phyloP scores from a whole-genome alignment of 352 stramenopile species.

The Phytophthora palmivora region DNA sequence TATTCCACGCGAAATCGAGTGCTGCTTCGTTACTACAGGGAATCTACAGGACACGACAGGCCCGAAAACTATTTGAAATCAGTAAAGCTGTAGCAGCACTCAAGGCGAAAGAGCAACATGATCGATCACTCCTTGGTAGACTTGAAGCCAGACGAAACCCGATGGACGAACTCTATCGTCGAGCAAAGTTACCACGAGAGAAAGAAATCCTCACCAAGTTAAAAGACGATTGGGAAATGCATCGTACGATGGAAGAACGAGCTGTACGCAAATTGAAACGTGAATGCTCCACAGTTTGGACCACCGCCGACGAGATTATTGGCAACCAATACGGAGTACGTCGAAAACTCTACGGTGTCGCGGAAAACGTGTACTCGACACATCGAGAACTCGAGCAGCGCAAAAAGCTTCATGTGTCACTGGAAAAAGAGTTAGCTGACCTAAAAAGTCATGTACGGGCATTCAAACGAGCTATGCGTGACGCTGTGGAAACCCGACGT shows the following conservation, averaged over 20 bases:
- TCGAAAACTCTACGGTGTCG: conserved; percentile 69
- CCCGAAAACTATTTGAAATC: conserved; percentile 64
- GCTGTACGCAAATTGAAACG: conserved; percentile 57
- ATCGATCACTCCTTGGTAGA: conserved; percentile 56
- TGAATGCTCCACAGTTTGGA: conserved; percentile 42
- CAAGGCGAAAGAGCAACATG: conserved; percentile 65
- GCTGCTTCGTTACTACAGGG: conserved; percentile 56
- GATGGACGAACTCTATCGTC: conserved; percentile 69
- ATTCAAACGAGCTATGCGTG: conserved; percentile 53
- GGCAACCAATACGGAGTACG: conserved; percentile 51
- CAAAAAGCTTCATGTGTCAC: conserved; percentile 38
- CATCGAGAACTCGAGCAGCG: conserved; percentile 50
- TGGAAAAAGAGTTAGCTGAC: conserved; percentile 43
- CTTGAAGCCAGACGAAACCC: conserved; percentile 64
- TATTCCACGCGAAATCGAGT: conserved; percentile 38
- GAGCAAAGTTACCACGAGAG: conserved; percentile 58
- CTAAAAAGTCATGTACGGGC: conserved; percentile 39
- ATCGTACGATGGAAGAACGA: conserved; percentile 51
- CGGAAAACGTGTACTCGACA: conserved; percentile 75
- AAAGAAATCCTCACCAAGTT: conserved; percentile 49
- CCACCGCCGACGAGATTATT: conserved; percentile 45
- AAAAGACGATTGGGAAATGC: conserved; percentile 57
- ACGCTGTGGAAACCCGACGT: conserved; percentile 43
- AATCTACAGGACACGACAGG: conserved; percentile 51
- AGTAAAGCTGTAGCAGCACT: conserved; percentile 54